Percentiles rank a stretch among this genome's conserved stretches.
phyloP scores from a whole-genome alignment of 2,329 filamentous ascomycete genomes.

The Apiospora arundinis region DNA sequence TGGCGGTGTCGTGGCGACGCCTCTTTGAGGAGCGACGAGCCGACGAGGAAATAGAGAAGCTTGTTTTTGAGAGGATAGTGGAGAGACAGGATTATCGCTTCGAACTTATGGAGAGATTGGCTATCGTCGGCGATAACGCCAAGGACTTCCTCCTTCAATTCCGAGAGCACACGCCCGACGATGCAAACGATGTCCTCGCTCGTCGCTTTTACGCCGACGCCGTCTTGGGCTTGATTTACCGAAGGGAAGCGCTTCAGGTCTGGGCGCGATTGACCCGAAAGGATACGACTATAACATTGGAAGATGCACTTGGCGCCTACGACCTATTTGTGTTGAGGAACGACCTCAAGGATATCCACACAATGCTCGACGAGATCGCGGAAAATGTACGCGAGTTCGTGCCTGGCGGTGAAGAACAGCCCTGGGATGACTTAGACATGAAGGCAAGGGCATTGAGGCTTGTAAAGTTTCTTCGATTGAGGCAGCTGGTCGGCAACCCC shows the following conservation, averaged over 20 bases:
- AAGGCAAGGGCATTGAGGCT: slow-evolving; percentile 59
- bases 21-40: slow-evolving; percentile 48
- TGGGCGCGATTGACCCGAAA: slow-evolving; percentile 58
- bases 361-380: slow-evolving; percentile 23
- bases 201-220: slow-evolving; percentile 64
- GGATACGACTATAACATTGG: slow-evolving; percentile 56
- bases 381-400: slow-evolving; percentile 55
- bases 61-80: slow-evolving; percentile 59
- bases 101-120: slow-evolving; percentile 60
- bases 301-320: slow-evolving; percentile 65
- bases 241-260: slow-evolving; percentile 61
- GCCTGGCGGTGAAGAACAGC: slow-evolving; percentile 48
- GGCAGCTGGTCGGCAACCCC: slow-evolving; percentile 55
- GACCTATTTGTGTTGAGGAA: slow-evolving; percentile 67
- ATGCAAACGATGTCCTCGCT: slow-evolving; percentile 65
- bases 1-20: slow-evolving; percentile 60
- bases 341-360: slow-evolving; percentile 32
- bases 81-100: slow-evolving; percentile 59
- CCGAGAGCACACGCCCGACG: slow-evolving; percentile 52
- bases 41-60: slow-evolving; percentile 44
- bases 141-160: slow-evolving; percentile 62
- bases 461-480: slow-evolving; percentile 56
- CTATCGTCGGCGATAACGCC: slow-evolving; percentile 63
- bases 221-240: slow-evolving; percentile 64
- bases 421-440: slow-evolving; percentile 50